phyloP scores from a whole-genome alignment of 768 basidiomycete species.

The Hortiboletus campestris region DNA sequence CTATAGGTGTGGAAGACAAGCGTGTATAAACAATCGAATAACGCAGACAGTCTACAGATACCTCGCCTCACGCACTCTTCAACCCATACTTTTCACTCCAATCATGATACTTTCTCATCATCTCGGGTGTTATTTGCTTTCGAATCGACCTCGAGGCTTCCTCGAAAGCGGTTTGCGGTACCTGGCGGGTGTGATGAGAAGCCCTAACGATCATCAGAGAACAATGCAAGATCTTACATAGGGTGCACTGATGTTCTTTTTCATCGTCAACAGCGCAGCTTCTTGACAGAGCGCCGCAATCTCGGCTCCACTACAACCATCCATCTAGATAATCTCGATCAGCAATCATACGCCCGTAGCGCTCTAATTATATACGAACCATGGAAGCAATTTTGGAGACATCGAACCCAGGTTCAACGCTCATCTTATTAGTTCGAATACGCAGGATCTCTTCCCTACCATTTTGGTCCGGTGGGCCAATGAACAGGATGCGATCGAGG shows the following conservation, averaged over 20 bases:
- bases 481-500: conserved; percentile 90
- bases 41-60: not conserved
- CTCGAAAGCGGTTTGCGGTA: conserved; percentile 70
- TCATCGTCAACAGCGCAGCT: conserved; percentile 92
- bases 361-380: conserved; percentile 38
- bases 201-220: not conserved
- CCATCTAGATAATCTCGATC: conserved; percentile 53
- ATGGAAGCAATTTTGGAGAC: conserved; percentile 63
- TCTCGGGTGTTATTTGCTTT: conserved; percentile 79
- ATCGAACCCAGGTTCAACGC: conserved; percentile 68
- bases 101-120: conserved; percentile 65
- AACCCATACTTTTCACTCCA: conserved; percentile 55
- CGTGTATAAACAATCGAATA: not conserved
- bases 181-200: conserved; percentile 42
- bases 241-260: conserved; percentile 73
- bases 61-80: conserved; percentile 9
- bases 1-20: not conserved
- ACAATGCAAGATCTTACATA: conserved; percentile 48
- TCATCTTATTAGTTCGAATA: conserved; percentile 79
- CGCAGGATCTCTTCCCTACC: conserved; percentile 83
- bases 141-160: conserved; percentile 70
- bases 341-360: not conserved
- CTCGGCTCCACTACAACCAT: conserved; percentile 96
- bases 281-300: conserved; percentile 92
- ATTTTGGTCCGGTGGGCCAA: conserved; percentile 82